Conservation (phyloP, 2,329 filamentous ascomycete species). For the Claviceps sp. region DNA sequence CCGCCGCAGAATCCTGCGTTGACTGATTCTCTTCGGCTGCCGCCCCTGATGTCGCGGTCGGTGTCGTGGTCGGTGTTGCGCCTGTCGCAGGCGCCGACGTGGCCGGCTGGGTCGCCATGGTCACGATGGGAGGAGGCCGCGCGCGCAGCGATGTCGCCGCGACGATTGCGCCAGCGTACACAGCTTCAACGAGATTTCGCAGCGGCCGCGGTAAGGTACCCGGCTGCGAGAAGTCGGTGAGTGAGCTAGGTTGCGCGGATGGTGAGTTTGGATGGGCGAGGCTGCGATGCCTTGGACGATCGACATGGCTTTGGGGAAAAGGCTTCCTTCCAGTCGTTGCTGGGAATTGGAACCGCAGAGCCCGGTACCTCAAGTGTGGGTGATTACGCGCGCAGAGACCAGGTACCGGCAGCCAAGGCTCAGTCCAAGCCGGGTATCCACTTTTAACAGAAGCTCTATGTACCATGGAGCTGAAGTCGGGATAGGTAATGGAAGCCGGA, state of each 20-base stretch:
- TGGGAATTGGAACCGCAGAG: constrained; percentile 8
- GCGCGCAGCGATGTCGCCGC: constrained; percentile 24
- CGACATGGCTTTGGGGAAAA: constrained; percentile 7
- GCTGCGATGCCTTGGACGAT: constrained; percentile 4
- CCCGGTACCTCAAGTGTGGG: too few species aligned
- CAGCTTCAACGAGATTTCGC: constrained; percentile 4
- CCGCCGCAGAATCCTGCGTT: constrained; percentile 8
- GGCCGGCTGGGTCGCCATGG: constrained; percentile 32
- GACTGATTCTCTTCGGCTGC: constrained; percentile 17
- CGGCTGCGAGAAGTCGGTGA: constrained; percentile 7
- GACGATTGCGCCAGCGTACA: constrained; percentile 18
- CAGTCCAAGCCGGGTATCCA: not conserved
- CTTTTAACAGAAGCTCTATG: not conserved
- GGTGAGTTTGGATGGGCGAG: constrained; percentile 3
- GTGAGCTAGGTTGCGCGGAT: constrained; percentile 6
- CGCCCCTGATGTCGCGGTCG: constrained; percentile 8
- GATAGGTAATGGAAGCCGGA: too few species aligned
- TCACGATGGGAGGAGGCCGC: constrained; percentile 14
- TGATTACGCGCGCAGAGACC: constrained; percentile 4
- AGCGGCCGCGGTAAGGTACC: constrained; percentile 4
- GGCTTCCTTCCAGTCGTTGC: constrained; percentile 14
- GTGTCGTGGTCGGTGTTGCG: constrained; percentile 16
- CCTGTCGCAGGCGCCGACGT: constrained; percentile 21
- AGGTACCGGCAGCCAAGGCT: constrained; percentile 5
- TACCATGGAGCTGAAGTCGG: not conserved